A percentile compares a stretch with the other conserved stretches of the same genome.
These are phyloP conservation scores for Triticum dicoccoides DNA, from an alignment of 176 grass and related monocot genomes.

Conservation along the genomic window DNA sequence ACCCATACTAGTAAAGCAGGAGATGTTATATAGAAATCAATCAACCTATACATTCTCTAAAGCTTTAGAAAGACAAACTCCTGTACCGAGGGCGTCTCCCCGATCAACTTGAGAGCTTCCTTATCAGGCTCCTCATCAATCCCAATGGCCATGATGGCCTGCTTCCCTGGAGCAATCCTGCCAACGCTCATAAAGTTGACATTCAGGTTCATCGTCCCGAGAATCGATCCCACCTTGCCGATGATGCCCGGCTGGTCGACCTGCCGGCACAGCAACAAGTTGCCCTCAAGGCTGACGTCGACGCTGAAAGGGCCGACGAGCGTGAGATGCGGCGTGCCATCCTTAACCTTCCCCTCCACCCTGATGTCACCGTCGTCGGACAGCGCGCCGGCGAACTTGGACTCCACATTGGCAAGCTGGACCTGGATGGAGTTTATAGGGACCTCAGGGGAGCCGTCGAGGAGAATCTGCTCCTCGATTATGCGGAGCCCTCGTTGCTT, in stretches of 20 bases:
- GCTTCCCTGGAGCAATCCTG: constrained; percentile 69
- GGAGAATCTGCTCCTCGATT: constrained; percentile 54
- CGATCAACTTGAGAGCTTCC: constrained; percentile 75
- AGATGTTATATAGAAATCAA: neutral
- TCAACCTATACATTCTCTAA: constrained; percentile 13
- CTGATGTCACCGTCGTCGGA: constrained; percentile 62
- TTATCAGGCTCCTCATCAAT: constrained; percentile 71
- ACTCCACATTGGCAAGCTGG: constrained; percentile 72
- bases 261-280: constrained; percentile 76
- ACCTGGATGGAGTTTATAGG: constrained; percentile 75
- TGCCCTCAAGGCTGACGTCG: constrained; percentile 81
- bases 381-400: constrained; percentile 74
- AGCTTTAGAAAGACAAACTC: constrained; percentile 94
- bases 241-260: constrained; percentile 85
- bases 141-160: constrained; percentile 83
- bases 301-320: constrained; percentile 66
- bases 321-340: constrained; percentile 64
- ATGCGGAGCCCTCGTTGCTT: constrained; percentile 69
- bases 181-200: constrained; percentile 95
- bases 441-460: constrained; percentile 54
- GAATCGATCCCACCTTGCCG: constrained; percentile 58
- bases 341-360: constrained; percentile 71
- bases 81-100: constrained; percentile 49
- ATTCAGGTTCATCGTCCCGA: constrained; percentile 73
- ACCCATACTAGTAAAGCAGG: neutral